Conservation (phyloP, 345 rosid species). For the Limnanthes douglasii region DNA sequence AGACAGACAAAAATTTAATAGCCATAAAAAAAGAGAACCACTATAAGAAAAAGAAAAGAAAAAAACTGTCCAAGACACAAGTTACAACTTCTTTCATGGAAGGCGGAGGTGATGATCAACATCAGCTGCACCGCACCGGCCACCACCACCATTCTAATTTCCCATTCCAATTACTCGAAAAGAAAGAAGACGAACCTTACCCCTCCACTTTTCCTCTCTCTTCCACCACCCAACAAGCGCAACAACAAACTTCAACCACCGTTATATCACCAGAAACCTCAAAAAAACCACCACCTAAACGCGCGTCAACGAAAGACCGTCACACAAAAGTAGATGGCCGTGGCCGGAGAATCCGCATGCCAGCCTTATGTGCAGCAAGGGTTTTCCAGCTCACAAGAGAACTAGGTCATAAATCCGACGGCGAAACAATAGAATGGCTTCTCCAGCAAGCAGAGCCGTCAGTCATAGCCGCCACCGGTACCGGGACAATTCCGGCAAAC, state of each 20-base stretch:
- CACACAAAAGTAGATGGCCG: conserved; percentile 97
- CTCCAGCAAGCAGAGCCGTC: conserved; percentile 91
- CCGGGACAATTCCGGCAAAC: conserved; percentile 88
- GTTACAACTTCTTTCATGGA: too few species aligned
- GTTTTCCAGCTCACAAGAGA: conserved; percentile 87
- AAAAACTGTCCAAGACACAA: too few species aligned
- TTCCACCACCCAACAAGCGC: conserved; percentile 21
- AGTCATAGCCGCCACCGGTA: conserved; percentile 84
- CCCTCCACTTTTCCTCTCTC: too few species aligned
- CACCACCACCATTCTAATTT: conserved; percentile 45
- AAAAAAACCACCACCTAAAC: conserved; percentile 45
- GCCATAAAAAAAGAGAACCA: too few species aligned
- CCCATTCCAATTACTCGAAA: conserved; percentile 78
- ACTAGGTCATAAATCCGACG: conserved; percentile 84
- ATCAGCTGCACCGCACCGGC: conserved; percentile 32
- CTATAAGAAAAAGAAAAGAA: too few species aligned
- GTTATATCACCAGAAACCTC: conserved; percentile 6
- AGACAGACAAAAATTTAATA: too few species aligned
- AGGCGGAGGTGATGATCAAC: conserved; percentile 45
- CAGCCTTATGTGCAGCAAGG: conserved; percentile 83
- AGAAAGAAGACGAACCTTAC: conserved; percentile 44
- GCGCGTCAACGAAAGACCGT: conserved; percentile 84
- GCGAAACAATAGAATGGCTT: conserved; percentile 84
- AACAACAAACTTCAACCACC: conserved; percentile 20
- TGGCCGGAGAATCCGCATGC: conserved; percentile 96